A percentile compares a stretch with the other conserved stretches of the same genome.
Evolutionary conservation across 192 early-diverging fungal genomes (phyloP).

Genomic region (Phycomyces blakesleeanus): DNA sequence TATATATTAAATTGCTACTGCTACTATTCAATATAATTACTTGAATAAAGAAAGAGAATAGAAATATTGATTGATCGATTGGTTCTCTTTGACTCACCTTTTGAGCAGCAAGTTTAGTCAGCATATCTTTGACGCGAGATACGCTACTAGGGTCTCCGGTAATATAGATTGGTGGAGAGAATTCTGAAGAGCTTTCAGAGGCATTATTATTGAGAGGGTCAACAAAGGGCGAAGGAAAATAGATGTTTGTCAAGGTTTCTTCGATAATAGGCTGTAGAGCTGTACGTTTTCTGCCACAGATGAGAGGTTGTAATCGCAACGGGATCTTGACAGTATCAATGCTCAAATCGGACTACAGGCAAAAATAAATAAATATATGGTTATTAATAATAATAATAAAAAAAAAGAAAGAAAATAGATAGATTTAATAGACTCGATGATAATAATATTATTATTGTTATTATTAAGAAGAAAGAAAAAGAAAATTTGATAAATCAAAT

Average conservation of each 20-base stretch:
- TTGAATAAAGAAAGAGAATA: background rate
- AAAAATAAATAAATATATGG: conserved; percentile 39
- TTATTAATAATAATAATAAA: conserved; percentile 12
- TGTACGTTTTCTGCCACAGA: conserved; percentile 64
- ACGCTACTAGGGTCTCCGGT: conserved; percentile 56
- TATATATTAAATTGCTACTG: too few relatives aligned
- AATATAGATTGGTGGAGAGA: conserved; percentile 55
- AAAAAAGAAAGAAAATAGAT: conserved; percentile 8
- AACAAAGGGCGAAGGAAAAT: conserved; percentile 63
- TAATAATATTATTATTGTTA: too few relatives aligned
- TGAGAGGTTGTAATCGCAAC: conserved; percentile 58
- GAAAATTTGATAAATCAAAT: too few relatives aligned
- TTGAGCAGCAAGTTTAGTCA: conserved; percentile 39
- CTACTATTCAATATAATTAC: too few relatives aligned
- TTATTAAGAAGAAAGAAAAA: too few relatives aligned
- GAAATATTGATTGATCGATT: conserved; percentile 1
- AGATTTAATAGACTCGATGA: too few relatives aligned
- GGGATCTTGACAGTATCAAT: conserved; percentile 39
- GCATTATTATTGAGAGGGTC: conserved; percentile 33
- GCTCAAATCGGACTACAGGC: conserved; percentile 25
- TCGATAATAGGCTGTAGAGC: conserved; percentile 65
- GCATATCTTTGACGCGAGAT: conserved; percentile 47
- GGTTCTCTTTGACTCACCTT: conserved; percentile 34
- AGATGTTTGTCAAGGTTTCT: conserved; percentile 65
- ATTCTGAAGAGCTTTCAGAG: conserved; percentile 16